phyloP scores from a whole-genome alignment of 768 basidiomycete genomes.

The Pseudohyphozyma bogoriensis region DNA sequence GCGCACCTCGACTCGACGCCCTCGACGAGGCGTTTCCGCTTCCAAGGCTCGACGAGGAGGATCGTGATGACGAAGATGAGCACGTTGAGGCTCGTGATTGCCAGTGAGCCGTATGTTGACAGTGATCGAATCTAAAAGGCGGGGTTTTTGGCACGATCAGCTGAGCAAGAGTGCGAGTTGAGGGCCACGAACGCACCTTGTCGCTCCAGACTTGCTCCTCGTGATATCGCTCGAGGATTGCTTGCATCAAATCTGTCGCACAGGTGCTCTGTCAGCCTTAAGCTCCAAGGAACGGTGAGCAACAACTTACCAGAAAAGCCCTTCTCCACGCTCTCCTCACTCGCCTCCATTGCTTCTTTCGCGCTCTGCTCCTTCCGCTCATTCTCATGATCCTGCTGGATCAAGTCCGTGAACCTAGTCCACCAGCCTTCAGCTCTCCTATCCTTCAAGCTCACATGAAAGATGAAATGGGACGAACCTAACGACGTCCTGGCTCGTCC shows the following conservation, averaged over 20 bases:
- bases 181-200: conserved; percentile 43
- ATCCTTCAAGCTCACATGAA: neutral
- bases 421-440: neutral
- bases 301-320: conserved; percentile 50
- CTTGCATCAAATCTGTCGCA: conserved; percentile 60
- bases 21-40: conserved; percentile 70
- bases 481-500: conserved; percentile 78
- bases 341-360: conserved; percentile 55
- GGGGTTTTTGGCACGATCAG: neutral
- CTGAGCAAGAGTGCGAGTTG: neutral
- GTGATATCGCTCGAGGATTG: conserved; percentile 78
- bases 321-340: conserved; percentile 71
- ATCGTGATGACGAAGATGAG: conserved; percentile 84
- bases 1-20: conserved; percentile 58
- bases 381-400: conserved; percentile 76
- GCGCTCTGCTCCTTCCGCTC: conserved; percentile 67
- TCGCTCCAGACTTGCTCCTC: conserved; percentile 99
- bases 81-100: conserved; percentile 76
- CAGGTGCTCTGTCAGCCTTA: neutral
- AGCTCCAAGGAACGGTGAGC: too few species aligned
- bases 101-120: conserved; percentile 83
- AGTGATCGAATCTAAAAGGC: conserved; percentile 78
- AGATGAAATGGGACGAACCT: too few species aligned
- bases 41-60: conserved; percentile 90
- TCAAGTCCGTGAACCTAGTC: conserved; percentile 70